Evolutionary conservation across 805 yeast genomes (phyloP), one percentile per base, ranked within the genome.

Genomic region (Cyberlindnera suaveolens): DNA sequence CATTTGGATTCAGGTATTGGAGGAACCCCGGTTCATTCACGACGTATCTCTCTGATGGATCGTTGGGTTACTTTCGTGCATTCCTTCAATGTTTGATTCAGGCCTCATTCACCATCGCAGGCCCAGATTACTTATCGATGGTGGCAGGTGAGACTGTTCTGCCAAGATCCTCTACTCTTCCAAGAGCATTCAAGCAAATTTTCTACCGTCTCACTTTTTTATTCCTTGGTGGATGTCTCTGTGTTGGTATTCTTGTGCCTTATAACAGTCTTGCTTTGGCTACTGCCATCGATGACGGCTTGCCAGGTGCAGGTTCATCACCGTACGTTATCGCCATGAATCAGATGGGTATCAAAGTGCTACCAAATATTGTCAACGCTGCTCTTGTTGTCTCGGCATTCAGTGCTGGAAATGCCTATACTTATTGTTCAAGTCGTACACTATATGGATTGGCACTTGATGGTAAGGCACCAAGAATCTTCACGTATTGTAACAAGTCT

Each of bases 291-390:
- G 68, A 71, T 15, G 67, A 72, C 16, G 74, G 81, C 33, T 74
- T 79, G 39, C 82, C 90, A 0, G 93, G 91, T 43, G 95, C 85
- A 1, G 83, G 80, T 31, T 78, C 86, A 6, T 80, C 89, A 16
- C 93, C 96, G 1, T 86, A 82, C 55, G 93, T 85, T 40, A 77
- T 88, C 53, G 91, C 91, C 3, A 87, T 88, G 88, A 72, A 70
- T 43, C 77, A 80, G 48, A 65, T 86, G 55, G 74, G 77, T 1
- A 82, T 88, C 42, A 75, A 68, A 30, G 81, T 75, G 0, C 67
- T 87, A 38, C 95, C 95, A 29, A 77, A 82, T 56, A 72, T 88
- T 47, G 88, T 89, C 44, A 89, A 89, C 62, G 95, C 78, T 1
- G 75, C 86, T 27, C 72, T 88, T 43, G 70, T 88, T 42, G 70